These are phyloP conservation scores for Coniochaeta hoffmannii DNA, from an alignment of 2,329 filamentous ascomycete species.

Conservation along the genomic window DNA sequence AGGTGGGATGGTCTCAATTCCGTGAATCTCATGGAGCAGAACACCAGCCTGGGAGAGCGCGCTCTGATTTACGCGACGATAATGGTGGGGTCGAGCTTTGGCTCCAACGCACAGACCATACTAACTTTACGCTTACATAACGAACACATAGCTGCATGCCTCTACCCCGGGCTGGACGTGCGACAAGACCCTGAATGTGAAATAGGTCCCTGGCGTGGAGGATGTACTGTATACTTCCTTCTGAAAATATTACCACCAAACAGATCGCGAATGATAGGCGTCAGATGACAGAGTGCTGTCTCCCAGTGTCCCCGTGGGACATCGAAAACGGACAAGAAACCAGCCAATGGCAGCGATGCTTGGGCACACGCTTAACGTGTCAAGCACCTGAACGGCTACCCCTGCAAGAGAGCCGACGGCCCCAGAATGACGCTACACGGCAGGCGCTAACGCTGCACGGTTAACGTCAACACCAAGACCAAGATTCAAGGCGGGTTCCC, in stretches of 20 bases:
- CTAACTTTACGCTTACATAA: neutral
- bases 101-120: neutral
- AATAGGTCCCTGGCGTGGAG: too few relatives aligned
- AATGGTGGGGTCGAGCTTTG: neutral
- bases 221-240: neutral
- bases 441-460: conserved; percentile 1
- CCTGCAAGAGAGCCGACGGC: neutral
- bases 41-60: neutral
- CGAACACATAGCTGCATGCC: too few relatives aligned
- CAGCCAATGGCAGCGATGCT: neutral
- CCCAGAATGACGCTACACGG: neutral
- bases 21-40: neutral
- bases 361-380: neutral
- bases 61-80: neutral
- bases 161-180: too few relatives aligned
- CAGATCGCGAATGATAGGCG: neutral
- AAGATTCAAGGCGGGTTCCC: neutral
- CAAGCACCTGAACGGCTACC: neutral
- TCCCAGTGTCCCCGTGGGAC: neutral
- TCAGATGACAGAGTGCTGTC: neutral
- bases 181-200: too few relatives aligned
- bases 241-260: neutral
- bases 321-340: neutral
- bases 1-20: neutral
- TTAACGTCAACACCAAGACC: conserved; percentile 1